Evolutionary conservation across 805 yeast genomes (phyloP).

Genomic region (Candida piceae): DNA sequence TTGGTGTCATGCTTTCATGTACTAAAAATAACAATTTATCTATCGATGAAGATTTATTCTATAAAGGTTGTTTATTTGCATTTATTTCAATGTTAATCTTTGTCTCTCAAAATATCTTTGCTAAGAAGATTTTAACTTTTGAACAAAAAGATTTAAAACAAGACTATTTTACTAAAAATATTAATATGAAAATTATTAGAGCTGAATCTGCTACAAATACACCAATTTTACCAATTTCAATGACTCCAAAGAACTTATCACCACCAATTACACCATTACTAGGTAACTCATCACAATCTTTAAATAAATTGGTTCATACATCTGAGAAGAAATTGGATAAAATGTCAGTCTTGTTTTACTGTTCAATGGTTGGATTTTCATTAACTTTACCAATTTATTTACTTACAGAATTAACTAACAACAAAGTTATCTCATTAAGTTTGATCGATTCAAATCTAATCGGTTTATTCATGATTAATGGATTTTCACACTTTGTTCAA

Average conservation of each 20-base stretch:
- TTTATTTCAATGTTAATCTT: slow-evolving; percentile 59
- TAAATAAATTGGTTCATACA: slow-evolving; percentile 18
- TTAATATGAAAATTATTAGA: slow-evolving; percentile 26
- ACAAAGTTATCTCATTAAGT: slow-evolving; percentile 31
- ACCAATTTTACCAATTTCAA: slow-evolving; percentile 30
- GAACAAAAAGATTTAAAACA: slow-evolving; percentile 26
- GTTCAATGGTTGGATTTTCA: slow-evolving; percentile 63
- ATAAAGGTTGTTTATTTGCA: slow-evolving; percentile 45
- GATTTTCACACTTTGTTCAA: slow-evolving; percentile 65
- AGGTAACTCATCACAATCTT: slow-evolving; percentile 22
- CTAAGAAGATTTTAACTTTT: slow-evolving; percentile 63
- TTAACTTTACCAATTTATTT: slow-evolving; percentile 66
- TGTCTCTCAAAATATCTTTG: slow-evolving; percentile 75
- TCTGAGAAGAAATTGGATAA: slow-evolving; percentile 52
- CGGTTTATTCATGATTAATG: slow-evolving; percentile 50
- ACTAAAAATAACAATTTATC: slow-evolving; percentile 34
- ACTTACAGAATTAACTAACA: slow-evolving; percentile 41
- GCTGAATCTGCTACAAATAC: slow-evolving; percentile 31
- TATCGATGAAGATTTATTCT: slow-evolving; percentile 24
- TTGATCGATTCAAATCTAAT: slow-evolving; percentile 24
- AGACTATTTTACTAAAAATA: slow-evolving; percentile 22
- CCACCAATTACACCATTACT: slow-evolving; percentile 22
- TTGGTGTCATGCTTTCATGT: slow-evolving; percentile 83
- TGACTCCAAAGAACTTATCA: slow-evolving; percentile 22
- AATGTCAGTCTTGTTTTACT: slow-evolving; percentile 63